These are phyloP conservation scores for Cladophialophora yegresii DNA, from an alignment of 2,329 filamentous ascomycete species.

Conservation along the genomic window DNA sequence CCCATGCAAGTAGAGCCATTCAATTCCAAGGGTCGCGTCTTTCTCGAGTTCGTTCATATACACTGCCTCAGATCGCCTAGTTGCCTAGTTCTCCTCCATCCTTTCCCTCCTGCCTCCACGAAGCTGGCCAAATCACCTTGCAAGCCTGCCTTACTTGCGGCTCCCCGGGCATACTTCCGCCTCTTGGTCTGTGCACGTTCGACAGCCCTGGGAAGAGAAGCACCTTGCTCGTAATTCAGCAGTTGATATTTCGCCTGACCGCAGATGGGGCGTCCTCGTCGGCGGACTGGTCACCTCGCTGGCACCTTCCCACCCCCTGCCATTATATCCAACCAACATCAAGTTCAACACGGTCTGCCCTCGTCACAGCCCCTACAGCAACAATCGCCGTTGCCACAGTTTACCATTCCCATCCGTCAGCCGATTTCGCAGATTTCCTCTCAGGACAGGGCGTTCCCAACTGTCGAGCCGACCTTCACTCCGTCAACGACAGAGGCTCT, in stretches of 20 bases:
- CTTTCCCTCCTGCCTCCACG: slow-evolving; percentile 2
- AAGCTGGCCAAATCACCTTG: slow-evolving; percentile 15
- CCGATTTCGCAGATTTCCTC: slow-evolving; percentile 1
- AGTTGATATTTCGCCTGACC: slow-evolving; percentile 11
- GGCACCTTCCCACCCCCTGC: slow-evolving; percentile 17
- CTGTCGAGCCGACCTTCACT: slow-evolving; percentile 1
- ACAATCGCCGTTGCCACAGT: not conserved
- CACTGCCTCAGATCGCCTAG: slow-evolving; percentile 16
- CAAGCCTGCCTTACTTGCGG: slow-evolving; percentile 1
- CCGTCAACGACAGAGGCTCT: slow-evolving; percentile 20
- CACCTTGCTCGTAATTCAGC: not conserved
- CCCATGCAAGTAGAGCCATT: not conserved
- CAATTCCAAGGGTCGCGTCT: not conserved
- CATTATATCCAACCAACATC: slow-evolving; percentile 9
- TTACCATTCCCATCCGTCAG: not conserved
- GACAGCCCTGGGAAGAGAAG: not conserved
- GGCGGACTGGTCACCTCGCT: slow-evolving; percentile 23
- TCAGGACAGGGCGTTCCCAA: not conserved
- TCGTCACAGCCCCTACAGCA: slow-evolving; percentile 10
- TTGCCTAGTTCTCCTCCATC: slow-evolving; percentile 19
- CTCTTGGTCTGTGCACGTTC: slow-evolving; percentile 1
- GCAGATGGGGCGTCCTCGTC: slow-evolving; percentile 26
- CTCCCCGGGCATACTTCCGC: slow-evolving; percentile 13
- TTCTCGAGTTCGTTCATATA: slow-evolving; percentile 18
- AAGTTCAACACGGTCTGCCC: not conserved